Base-by-base conservation (phyloP, 805 yeast genomes). In the Kazachstania taianensis region DNA sequence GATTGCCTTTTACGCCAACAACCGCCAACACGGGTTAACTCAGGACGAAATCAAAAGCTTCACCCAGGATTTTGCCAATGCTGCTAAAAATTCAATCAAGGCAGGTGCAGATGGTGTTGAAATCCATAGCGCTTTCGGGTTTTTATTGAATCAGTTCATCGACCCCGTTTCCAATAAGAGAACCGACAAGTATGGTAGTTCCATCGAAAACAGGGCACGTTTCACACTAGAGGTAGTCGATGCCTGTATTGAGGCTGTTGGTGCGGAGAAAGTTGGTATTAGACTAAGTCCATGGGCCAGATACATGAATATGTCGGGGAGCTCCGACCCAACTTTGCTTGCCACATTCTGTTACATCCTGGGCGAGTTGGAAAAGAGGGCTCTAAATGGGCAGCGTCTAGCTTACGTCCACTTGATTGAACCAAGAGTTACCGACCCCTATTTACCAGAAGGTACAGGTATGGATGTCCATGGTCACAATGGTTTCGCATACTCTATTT, bases 121-220 rank as follows among this genome's bases (percentile, higher is more conserved):
- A 54, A 57, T 79, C 32, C 84, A 77, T 52, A 64, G 63, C 23
- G 84, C 84, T n/a, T 75, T 76, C 50, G 84, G 85, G 9, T 78
- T 72, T 48, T 51, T 79, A 38, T 44, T 73, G 26, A 64, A 67
- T 52, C 72, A 73, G 52, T 77, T 79, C 45, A 48, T 76, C 43
- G 69, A 72, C 30, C 61, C 64, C 5, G 41, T 56, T 7, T 57
- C 65, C 30, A 66, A 67, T 48, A 53, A 69, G 25, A 51, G 67
- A 55, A 63, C 65, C 4, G 78, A 72, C 49, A 61, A 67, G 44
- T 73, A 72, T 43, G 78, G 77, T 38, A 77, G 75, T 4, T 55
- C 65, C 5, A 63, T 69, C 44, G 73, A 67, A 45, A 65, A 72
- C 43, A 61, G 73, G 47, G 61, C 66, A 5, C 55, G 69, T 36